Percentiles rank a stretch among this genome's conserved stretches.
These are phyloP conservation scores for Smallanthus sonchifolius DNA, from an alignment of 129 eudicot species.

Conservation along the genomic window DNA sequence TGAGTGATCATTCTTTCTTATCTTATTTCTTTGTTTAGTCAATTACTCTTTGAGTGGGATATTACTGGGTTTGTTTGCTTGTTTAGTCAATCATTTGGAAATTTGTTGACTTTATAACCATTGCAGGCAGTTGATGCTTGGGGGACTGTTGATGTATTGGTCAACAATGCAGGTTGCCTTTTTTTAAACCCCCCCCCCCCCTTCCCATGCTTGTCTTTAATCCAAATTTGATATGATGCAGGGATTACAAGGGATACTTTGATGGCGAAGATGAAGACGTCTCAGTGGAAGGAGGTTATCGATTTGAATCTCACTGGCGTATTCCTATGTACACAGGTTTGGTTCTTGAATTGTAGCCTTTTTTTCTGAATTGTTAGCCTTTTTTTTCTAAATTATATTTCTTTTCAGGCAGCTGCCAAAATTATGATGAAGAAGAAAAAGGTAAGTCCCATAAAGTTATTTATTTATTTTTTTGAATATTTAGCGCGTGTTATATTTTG, in stretches of 20 bases:
- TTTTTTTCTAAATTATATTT: background rate
- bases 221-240: background rate
- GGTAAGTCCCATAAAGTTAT: constrained; percentile 26
- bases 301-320: constrained; percentile 73
- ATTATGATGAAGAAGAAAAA: constrained; percentile 68
- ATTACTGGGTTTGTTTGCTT: no score
- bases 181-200: background rate
- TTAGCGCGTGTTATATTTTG: background rate
- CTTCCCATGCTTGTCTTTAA: background rate
- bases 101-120: background rate
- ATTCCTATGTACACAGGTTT: constrained; percentile 65
- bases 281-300: constrained; percentile 77
- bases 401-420: constrained; percentile 64
- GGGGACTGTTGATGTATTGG: constrained; percentile 66
- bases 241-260: constrained; percentile 57
- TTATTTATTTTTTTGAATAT: background rate
- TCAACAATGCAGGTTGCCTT: constrained; percentile 61
- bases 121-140: constrained; percentile 69
- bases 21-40: no score
- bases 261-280: constrained; percentile 55
- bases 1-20: constrained; percentile 16
- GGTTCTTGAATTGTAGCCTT: background rate
- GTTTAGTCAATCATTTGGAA: background rate
- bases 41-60: no score
- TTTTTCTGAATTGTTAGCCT: no score